These are phyloP conservation scores for Pyrrhoderma lamaoense DNA, from an alignment of 1,284 basidiomycete genomes.

Conservation along the genomic window DNA sequence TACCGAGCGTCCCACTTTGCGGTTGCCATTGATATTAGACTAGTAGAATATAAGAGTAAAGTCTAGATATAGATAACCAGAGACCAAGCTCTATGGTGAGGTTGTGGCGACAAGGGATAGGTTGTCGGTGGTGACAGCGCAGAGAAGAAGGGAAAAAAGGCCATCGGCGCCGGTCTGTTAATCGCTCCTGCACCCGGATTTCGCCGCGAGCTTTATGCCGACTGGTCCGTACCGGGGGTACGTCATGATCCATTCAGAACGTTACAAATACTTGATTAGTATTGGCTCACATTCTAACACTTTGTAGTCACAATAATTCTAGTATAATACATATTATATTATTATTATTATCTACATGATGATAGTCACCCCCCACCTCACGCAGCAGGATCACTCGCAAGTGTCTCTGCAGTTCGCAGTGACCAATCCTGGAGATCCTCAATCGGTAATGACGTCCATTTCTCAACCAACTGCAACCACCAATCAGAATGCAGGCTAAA, in stretches of 20 bases:
- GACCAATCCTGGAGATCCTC: conserved; percentile 60
- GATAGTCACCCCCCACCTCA: too few species aligned
- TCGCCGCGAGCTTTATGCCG: neutral
- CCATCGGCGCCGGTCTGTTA: neutral
- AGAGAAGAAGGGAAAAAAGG: neutral
- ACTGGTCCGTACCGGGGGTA: neutral
- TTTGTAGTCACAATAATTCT: too few species aligned
- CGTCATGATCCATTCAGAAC: neutral
- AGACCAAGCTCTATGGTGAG: conserved; percentile 10
- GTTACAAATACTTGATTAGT: neutral
- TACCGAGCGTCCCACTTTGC: conserved; percentile 70
- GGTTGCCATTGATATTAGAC: conserved; percentile 20
- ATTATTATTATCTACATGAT: neutral
- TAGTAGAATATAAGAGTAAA: conserved; percentile 7
- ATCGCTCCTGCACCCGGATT: conserved; percentile 1
- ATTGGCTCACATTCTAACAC: too few species aligned
- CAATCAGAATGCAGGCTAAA: neutral
- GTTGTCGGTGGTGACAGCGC: conserved; percentile 11
- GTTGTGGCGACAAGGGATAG: neutral
- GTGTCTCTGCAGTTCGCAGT: conserved; percentile 43
- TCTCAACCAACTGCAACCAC: conserved; percentile 37
- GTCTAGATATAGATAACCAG: conserved; percentile 1
- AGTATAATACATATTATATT: neutral
- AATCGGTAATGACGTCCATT: conserved; percentile 49
- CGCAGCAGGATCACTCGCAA: conserved; percentile 11